These are phyloP conservation scores for Panicum virgatum DNA, from an alignment of 202 grass and related monocot species.

Conservation along the genomic window DNA sequence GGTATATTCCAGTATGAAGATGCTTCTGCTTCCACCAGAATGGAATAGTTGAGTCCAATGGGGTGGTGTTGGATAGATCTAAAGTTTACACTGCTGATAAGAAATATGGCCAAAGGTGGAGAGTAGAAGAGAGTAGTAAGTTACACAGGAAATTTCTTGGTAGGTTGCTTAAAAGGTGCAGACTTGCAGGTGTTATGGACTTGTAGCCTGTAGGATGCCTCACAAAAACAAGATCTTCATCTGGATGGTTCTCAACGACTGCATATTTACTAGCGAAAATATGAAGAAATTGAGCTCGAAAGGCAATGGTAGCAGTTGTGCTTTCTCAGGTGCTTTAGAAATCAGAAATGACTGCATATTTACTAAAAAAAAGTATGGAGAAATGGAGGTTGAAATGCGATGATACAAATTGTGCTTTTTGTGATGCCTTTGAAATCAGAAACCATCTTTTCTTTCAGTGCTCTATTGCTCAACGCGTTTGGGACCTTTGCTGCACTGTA, in stretches of 20 bases:
- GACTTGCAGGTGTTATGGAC: background rate
- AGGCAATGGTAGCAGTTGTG: background rate
- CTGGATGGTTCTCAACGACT: slow-evolving; percentile 1
- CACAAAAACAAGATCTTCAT: background rate
- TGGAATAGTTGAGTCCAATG: background rate
- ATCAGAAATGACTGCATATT: background rate
- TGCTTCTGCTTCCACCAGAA: background rate
- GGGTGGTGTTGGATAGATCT: background rate
- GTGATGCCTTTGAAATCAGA: no score
- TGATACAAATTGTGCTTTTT: no score
- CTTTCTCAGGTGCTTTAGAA: background rate
- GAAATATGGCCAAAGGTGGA: background rate
- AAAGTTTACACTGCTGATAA: background rate
- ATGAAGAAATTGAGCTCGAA: background rate
- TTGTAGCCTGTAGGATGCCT: background rate
- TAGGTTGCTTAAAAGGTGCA: background rate
- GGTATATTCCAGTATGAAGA: background rate
- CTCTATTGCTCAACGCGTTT: background rate
- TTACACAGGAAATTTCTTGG: background rate
- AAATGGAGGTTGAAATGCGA: no score
- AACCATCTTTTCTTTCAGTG: background rate
- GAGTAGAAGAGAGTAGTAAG: background rate
- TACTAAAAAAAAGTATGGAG: no score
- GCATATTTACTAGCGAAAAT: background rate
- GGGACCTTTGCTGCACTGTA: background rate